Evolutionary conservation across 768 basidiomycete genomes (phyloP).

Genomic region (Tulasnella sp.): DNA sequence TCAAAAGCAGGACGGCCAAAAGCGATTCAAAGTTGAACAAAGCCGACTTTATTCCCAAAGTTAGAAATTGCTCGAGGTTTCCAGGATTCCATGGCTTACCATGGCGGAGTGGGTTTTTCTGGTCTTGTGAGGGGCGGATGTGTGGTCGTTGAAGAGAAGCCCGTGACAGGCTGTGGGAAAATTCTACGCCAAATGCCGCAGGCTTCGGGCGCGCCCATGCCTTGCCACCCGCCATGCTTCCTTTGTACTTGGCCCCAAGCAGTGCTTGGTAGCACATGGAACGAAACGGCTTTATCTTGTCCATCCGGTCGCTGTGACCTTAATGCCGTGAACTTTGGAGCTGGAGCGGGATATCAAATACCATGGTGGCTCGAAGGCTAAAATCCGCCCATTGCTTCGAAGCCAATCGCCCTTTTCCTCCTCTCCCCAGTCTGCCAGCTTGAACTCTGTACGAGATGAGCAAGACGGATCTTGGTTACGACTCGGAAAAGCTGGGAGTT

Average conservation of each 20-base stretch:
- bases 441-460: not conserved
- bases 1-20: constrained; percentile 86
- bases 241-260: not conserved
- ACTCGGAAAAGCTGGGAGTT: constrained; percentile 25
- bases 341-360: not conserved
- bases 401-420: not conserved
- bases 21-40: constrained; percentile 98
- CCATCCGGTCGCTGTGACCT: not conserved
- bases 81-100: constrained; percentile 4
- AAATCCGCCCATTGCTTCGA: not conserved
- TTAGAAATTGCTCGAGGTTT: not conserved
- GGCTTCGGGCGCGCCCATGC: constrained; percentile 12
- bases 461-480: constrained; percentile 3
- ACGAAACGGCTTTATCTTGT: not conserved
- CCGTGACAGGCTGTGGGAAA: constrained; percentile 7
- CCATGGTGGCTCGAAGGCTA: not conserved
- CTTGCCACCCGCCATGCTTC: not conserved
- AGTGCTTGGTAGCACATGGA: not conserved
- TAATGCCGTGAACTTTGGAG: constrained; percentile 7
- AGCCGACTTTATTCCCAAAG: constrained; percentile 64
- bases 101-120: not conserved
- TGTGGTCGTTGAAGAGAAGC: constrained; percentile 1
- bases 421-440: not conserved
- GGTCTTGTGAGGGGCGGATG: not conserved
- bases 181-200: constrained; percentile 14